Evolutionary conservation across 2,329 filamentous ascomycete species (phyloP), one percentile per base, ranked within the genome.

Genomic region (Ramichloridium luteum): DNA sequence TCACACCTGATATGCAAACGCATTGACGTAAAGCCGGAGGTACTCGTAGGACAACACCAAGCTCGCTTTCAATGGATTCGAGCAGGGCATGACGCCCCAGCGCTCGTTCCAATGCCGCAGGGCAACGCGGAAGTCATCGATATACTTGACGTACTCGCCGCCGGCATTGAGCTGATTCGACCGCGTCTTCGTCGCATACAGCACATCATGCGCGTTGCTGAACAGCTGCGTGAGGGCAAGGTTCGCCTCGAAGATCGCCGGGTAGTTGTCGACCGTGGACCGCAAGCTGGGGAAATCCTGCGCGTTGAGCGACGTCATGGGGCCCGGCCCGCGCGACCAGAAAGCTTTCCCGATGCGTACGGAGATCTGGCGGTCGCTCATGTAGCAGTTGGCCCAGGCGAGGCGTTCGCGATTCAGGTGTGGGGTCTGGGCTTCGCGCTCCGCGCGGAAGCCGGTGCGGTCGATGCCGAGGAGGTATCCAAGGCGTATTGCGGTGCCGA

Each of bases 21-120:
- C 74, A 35, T 77, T 77, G 38, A 74, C 72, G 45, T 78, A 78
- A 2, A 78, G 61, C 4, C 73, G 65, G 5, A 78, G 54, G 46
- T 77, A 78, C 41, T 77, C 71, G 45, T 75, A 77, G 0, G 72
- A 74, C 27, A 78, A 53, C 22, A 75, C 63, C 11, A 78, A 52
- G 4, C 67, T 74, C 4, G 68, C 65, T 45, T 74, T 75, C 39
- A 77, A 65, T 3, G 66, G 63, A 2, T 65, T 59, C 2, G 72
- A 72, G 41, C 48, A 51, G 13, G 39, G 44, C 18, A 54, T 43
- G 11, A 38, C 40, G 2, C 49, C 49, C 51, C 51, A 54, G 2
- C 37, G 45, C n/a, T 43, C 40, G 11, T 52, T 45, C 51, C 51
- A 54, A n/a, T 49, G 46, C 9, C 48, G 38, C 6, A 53, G 41